Percentiles rank a stretch among this genome's conserved stretches.
Conservation (phyloP, 2,329 filamentous ascomycete genomes). For the Colletotrichum chlorophyti region DNA sequence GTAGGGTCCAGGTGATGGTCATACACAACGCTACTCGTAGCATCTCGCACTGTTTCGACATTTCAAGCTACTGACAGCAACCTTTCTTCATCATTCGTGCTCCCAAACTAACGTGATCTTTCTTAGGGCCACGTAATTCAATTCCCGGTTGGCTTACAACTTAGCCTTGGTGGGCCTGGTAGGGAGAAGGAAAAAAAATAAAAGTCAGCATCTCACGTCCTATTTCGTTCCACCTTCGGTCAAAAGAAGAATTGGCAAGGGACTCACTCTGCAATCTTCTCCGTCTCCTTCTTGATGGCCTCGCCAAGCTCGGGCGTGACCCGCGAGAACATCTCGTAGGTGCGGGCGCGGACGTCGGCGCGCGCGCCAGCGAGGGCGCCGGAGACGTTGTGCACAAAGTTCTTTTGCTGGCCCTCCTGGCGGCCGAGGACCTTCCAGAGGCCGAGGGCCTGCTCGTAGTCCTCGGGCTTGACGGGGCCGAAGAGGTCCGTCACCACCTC, state of each 20-base stretch:
- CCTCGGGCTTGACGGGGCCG: constrained; percentile 52
- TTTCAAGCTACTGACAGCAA: no score
- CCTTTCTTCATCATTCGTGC: no score
- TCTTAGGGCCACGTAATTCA: no score
- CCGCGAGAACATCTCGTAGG: constrained; percentile 66
- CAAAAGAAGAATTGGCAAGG: not conserved
- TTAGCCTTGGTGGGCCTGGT: constrained; percentile 19
- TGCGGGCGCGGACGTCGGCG: constrained; percentile 60
- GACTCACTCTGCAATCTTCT: constrained; percentile 45
- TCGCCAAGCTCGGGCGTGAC: constrained; percentile 61
- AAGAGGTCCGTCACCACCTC: constrained; percentile 50
- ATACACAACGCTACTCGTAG: not conserved
- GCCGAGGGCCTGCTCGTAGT: constrained; percentile 56
- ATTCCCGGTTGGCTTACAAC: constrained; percentile 2
- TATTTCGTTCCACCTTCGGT: no score
- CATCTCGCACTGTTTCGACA: not conserved
- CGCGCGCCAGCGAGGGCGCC: constrained; percentile 62
- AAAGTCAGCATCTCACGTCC: not conserved
- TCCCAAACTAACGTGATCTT: no score
- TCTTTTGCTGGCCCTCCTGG: constrained; percentile 63
- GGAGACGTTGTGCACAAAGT: constrained; percentile 65
- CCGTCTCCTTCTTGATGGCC: constrained; percentile 59
- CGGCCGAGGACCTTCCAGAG: constrained; percentile 57
- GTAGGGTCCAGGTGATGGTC: not conserved
- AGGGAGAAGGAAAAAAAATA: no score